Evolutionary conservation across 306 rosid genomes (phyloP).

Genomic region (Rosa multiflora): DNA sequence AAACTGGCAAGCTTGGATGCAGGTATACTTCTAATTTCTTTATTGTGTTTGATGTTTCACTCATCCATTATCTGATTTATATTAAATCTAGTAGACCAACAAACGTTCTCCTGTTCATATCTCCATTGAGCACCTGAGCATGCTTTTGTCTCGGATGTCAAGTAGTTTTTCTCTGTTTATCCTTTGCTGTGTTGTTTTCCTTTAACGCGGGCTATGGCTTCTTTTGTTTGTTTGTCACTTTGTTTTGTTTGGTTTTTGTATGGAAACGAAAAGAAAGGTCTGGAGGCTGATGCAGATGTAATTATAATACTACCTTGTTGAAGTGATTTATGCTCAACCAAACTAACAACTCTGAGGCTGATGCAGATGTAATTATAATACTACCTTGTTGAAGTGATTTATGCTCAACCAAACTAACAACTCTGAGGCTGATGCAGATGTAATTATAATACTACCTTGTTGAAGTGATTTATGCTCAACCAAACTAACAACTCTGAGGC

Average conservation of each 20-base stretch:
- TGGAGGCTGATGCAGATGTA: neutral
- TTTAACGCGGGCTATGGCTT: neutral
- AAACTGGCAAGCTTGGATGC: constrained; percentile 77
- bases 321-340: no score
- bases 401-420: no score
- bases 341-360: no score
- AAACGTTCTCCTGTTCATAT: neutral
- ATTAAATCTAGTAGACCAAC: neutral
- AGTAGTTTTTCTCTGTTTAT: neutral
- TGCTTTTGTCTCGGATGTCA: neutral
- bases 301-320: neutral
- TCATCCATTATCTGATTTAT: constrained; percentile 18
- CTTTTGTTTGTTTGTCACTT: neutral
- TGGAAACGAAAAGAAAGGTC: neutral
- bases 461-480: no score
- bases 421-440: no score
- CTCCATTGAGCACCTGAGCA: neutral
- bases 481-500: no score
- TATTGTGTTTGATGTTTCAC: neutral
- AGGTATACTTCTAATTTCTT: constrained; percentile 47
- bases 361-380: no score
- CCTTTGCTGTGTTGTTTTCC: neutral
- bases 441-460: no score
- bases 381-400: no score
- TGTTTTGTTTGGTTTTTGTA: no score